These are phyloP conservation scores for Hyaloperonospora arabidopsidis DNA, from an alignment of 352 stramenopile genomes.

Conservation along the genomic window DNA sequence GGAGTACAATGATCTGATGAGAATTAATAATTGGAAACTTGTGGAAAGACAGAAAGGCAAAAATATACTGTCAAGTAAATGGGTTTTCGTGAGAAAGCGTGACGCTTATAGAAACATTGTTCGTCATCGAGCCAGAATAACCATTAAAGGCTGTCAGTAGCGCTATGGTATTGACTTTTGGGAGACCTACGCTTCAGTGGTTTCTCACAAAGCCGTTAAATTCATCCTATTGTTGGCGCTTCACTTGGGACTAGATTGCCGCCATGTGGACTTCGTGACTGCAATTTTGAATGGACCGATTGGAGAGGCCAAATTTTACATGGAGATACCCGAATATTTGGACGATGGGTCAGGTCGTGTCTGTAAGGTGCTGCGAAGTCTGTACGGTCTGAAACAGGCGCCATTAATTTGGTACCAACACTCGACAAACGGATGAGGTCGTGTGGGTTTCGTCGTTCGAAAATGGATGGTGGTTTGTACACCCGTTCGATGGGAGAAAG, in stretches of 20 bases:
- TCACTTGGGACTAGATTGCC: neutral
- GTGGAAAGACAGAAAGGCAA: too few relatives aligned
- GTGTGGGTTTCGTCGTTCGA: neutral
- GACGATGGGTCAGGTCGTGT: conserved; percentile 4
- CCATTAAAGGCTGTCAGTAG: conserved; percentile 8
- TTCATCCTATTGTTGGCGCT: neutral
- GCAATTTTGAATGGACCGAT: conserved; percentile 7
- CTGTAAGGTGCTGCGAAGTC: neutral
- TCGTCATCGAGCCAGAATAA: neutral
- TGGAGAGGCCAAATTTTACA: conserved; percentile 1
- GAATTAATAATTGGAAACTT: too few relatives aligned
- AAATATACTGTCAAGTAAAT: too few relatives aligned
- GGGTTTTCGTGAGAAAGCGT: neutral
- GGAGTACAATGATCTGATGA: too few relatives aligned
- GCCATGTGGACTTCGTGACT: conserved; percentile 1
- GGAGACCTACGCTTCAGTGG: conserved; percentile 10
- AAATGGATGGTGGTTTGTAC: conserved; percentile 4
- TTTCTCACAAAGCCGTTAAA: neutral
- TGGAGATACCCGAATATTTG: conserved; percentile 7
- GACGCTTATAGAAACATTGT: neutral
- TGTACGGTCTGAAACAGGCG: conserved; percentile 9
- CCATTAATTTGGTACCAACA: conserved; percentile 3
- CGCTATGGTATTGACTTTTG: conserved; percentile 3
- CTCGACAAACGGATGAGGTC: neutral
- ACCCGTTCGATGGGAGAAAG: neutral